Evolutionary conservation across 306 rosid species (phyloP).

Genomic region (Casuarina cunninghamiana): DNA sequence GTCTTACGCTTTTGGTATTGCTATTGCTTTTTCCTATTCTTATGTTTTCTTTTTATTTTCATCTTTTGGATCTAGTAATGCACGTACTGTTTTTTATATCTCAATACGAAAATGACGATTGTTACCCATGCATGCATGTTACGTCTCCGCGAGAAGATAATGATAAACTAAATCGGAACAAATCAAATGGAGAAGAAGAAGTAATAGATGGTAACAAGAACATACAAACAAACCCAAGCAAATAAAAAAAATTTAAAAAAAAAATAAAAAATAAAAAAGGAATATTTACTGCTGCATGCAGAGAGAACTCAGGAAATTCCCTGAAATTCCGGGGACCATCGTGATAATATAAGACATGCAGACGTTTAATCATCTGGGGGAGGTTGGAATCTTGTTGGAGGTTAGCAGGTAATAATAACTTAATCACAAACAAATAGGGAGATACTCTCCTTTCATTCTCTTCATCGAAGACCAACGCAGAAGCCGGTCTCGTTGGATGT

Average conservation of each 20-base stretch:
- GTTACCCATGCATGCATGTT: background rate
- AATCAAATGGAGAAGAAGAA: too few species aligned
- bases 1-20: conserved; percentile 19
- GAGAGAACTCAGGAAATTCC: background rate
- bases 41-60: background rate
- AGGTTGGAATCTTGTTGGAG: conserved; percentile 18
- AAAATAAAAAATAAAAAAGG: too few species aligned
- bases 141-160: background rate
- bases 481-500: background rate
- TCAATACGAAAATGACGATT: background rate
- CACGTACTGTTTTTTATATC: background rate
- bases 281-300: too few species aligned
- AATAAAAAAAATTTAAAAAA: too few species aligned
- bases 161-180: background rate
- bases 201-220: too few species aligned
- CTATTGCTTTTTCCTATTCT: conserved; percentile 5
- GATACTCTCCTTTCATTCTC: background rate
- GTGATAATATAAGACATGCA: background rate
- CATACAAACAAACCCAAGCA: too few species aligned
- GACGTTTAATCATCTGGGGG: background rate
- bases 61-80: conserved; percentile 8
- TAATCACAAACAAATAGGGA: background rate
- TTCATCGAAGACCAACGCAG: background rate
- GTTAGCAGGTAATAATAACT: background rate
- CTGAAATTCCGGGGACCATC: background rate